Base-by-base conservation (phyloP, 2,329 filamentous ascomycete genomes). In the Allantophomopsis lycopodina region DNA sequence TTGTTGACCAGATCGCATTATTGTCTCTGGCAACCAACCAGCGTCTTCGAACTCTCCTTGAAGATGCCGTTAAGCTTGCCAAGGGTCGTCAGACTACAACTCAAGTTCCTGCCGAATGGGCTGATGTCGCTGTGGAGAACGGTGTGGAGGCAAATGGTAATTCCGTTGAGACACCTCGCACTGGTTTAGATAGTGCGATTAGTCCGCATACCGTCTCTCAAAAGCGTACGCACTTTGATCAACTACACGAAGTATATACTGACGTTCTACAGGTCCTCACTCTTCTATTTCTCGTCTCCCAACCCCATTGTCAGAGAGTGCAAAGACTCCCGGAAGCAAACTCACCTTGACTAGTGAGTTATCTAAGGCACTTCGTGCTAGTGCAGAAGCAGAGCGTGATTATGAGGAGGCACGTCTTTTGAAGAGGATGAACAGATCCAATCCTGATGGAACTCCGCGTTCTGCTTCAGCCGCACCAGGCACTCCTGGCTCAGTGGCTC, bases 21-120 rank as follows among this genome's bases (percentile, higher is more conserved):
- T 57, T 95, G 42, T 91, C 86, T 5, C 71, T 95, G 41, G 83
- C 84, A 14, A 79, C 85, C 8, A 85, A 89, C 54, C 82, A 93
- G 49, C 73, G 86, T 20, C 50, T 95, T 31, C 71, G 83, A 39
- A 74, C 77, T 11, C 61, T 95, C 21, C 55, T 95, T 3, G 82
- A 88, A 52, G 87, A 94, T 50, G 78, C 85, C 10, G 73, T 78
- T 40, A 69, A 70, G 8, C 61, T 94, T 35, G 74, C 85, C 3
- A 69, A 70, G 43, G 82, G 75, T 43, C 76, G 89, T 40, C 81
- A 84, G 54, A 76, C 71, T 44, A 83, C 81, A 15, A 84, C 87
- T 2, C 82, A 94, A 56, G 67, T 94, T 5, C 83, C 86, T 2
- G 66, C 73, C 8, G 83, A 88, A 40, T 91, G 87, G 76, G 60